Conservation (phyloP, 2,329 filamentous ascomycete species). For the Penicillium sp. region DNA sequence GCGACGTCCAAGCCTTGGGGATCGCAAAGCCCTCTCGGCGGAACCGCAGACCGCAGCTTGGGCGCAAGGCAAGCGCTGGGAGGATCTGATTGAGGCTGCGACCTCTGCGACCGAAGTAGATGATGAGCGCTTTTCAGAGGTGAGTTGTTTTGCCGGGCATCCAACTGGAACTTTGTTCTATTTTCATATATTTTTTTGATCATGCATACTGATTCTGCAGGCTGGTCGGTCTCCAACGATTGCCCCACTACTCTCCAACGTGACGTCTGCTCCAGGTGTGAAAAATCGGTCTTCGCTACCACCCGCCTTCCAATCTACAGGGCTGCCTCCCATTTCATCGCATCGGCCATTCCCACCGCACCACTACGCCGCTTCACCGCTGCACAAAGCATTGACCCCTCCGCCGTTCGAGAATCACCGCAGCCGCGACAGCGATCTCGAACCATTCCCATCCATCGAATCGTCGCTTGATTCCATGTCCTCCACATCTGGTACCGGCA, state of each 20-base stretch:
- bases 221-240: constrained; percentile 44
- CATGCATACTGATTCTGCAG: constrained; percentile 25
- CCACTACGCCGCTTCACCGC: constrained; percentile 79
- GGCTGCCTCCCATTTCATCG: constrained; percentile 40
- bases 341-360: constrained; percentile 48
- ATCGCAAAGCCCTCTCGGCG: constrained; percentile 81
- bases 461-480: constrained; percentile 63
- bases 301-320: constrained; percentile 56
- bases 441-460: constrained; percentile 91
- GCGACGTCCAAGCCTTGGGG: constrained; percentile 70
- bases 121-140: constrained; percentile 77
- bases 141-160: constrained; percentile 54
- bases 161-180: constrained; percentile 19
- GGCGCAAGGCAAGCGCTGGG: constrained; percentile 84
- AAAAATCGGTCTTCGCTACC: constrained; percentile 64
- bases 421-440: constrained; percentile 57
- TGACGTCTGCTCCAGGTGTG: constrained; percentile 42
- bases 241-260: constrained; percentile 39
- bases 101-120: constrained; percentile 89
- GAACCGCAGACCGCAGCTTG: constrained; percentile 75
- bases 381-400: constrained; percentile 88
- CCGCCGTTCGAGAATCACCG: constrained; percentile 64
- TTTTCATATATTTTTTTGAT: too few species aligned
- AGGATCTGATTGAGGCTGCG: constrained; percentile 92
- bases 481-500: constrained; percentile 59